Evolutionary conservation across 257 asterid genomes (phyloP), one percentile per base, ranked within the genome.

Genomic region (Solanum etuberosum): DNA sequence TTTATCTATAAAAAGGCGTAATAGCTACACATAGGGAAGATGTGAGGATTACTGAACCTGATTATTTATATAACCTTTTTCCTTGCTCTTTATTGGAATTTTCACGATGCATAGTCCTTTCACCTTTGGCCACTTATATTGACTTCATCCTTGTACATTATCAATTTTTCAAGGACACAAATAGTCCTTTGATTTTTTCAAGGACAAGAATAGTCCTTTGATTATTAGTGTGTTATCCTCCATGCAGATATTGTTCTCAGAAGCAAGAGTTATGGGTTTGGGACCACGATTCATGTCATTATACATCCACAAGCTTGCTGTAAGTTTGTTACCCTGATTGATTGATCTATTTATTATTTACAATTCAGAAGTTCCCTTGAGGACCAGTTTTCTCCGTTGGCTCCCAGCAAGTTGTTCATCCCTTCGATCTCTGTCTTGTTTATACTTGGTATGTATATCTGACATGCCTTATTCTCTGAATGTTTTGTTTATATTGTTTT

Each of bases 241-340:
- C 77, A 29, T 87, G 94, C 96, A 96, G 99, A 88, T 91, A 59
- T 84, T 94, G 54, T 89, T 88, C 91, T 89, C 93, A 4, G 96
- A 95, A 85, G 99, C 99, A 72, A 91, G 97, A 89, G 98, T 95
- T 35, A 83, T 95, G 89, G 98, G 94, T 31, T 92, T 96, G 87
- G 99, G 99, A 48, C 99, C 99, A 6, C 91, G 88, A 92, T 96
- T 96, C 88, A 96, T 96, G 98, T 94, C 99, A 27, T 88, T 96
- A 84, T 95, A 96, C 87, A 92, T 96, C 48, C 91, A 94, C 85
- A 95, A 93, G 91, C 92, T 96, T n/a, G 98, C 98, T n/a, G 99
- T 96, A 91, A 94, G 98, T 83, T 90, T 73, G 86, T 27, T 37
- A 54, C 40, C 83, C 46, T 77, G 35, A 77, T 77, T 14, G 18